phyloP scores from a whole-genome alignment of 2,329 filamentous ascomycete species.

The Sporothrix humicola region DNA sequence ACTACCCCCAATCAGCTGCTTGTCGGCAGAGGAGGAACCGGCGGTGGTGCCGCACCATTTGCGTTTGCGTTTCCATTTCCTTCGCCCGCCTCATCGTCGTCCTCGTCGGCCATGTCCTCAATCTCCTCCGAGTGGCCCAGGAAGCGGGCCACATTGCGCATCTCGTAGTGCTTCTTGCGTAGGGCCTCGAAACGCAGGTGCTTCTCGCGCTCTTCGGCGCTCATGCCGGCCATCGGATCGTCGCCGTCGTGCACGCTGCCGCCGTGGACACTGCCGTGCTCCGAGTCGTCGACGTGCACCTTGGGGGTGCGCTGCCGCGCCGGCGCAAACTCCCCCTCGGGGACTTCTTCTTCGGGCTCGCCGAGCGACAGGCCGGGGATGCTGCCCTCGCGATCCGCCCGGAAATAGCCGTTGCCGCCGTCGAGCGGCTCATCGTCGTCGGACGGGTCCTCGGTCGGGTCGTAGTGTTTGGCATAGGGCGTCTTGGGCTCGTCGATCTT shows the following conservation, averaged over 20 bases:
- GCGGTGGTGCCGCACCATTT: slow-evolving; percentile 23
- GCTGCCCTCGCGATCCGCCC: slow-evolving; percentile 60
- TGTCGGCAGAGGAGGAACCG: slow-evolving; percentile 25
- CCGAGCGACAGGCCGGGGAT: slow-evolving; percentile 92
- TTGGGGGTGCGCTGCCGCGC: slow-evolving; percentile 61
- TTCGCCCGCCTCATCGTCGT: slow-evolving; percentile 40
- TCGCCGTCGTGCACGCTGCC: slow-evolving; percentile 62
- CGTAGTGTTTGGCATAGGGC: slow-evolving; percentile 90
- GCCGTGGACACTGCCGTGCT: slow-evolving; percentile 54
- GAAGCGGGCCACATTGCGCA: slow-evolving; percentile 89
- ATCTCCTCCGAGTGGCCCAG: slow-evolving; percentile 76
- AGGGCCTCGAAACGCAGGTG: slow-evolving; percentile 88
- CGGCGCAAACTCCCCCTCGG: slow-evolving; percentile 51
- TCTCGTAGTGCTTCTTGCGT: slow-evolving; percentile 98
- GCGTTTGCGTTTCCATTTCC: slow-evolving; percentile 1
- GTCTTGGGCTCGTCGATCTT: slow-evolving; percentile 99
- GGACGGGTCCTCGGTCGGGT: slow-evolving; percentile 84
- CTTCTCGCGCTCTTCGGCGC: slow-evolving; percentile 82
- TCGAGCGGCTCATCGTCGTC: slow-evolving; percentile 71
- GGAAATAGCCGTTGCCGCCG: slow-evolving; percentile 55
- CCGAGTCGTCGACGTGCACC: slow-evolving; percentile 72
- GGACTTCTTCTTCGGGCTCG: slow-evolving; percentile 80
- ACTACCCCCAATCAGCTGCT: neutral
- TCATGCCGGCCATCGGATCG: slow-evolving; percentile 59
- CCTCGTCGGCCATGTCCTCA: slow-evolving; percentile 58